A percentile compares a stretch with the other conserved stretches of the same genome.
Conservation (phyloP, 2,329 filamentous ascomycete genomes). For the Microdochium bolleyi region DNA sequence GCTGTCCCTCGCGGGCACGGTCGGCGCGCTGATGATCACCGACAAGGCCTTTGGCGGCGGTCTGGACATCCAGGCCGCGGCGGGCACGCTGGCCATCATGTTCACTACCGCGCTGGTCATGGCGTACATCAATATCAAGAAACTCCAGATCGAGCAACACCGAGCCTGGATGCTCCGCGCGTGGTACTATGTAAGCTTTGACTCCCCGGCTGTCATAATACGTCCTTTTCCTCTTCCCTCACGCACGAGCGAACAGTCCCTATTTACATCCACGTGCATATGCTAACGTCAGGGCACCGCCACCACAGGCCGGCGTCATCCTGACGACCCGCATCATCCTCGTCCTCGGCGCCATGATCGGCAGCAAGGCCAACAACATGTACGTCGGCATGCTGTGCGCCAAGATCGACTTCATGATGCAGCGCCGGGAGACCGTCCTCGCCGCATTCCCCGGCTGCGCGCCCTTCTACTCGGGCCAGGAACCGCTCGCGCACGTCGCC, state of each 20-base stretch:
- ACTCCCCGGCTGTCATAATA: not conserved
- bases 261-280: too few species aligned
- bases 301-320: constrained; percentile 36
- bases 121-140: constrained; percentile 49
- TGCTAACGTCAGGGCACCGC: too few species aligned
- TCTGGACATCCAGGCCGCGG: constrained; percentile 36
- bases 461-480: constrained; percentile 22
- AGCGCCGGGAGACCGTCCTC: not conserved
- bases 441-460: constrained; percentile 35
- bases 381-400: constrained; percentile 31
- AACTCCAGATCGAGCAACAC: constrained; percentile 54
- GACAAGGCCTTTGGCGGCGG: constrained; percentile 45
- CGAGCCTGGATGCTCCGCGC: constrained; percentile 55
- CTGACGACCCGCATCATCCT: constrained; percentile 43
- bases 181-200: constrained; percentile 34
- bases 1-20: constrained; percentile 35
- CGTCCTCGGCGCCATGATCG: constrained; percentile 29
- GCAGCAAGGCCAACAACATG: constrained; percentile 16
- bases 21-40: constrained; percentile 44
- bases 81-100: constrained; percentile 34
- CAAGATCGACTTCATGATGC: constrained; percentile 31
- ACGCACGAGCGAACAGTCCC: not conserved
- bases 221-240: not conserved
- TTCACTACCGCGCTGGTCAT: constrained; percentile 34
- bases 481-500: constrained; percentile 14